Base-by-base conservation (phyloP, 2,329 filamentous ascomycete species). In the Stagonosporopsis rhizophila region DNA sequence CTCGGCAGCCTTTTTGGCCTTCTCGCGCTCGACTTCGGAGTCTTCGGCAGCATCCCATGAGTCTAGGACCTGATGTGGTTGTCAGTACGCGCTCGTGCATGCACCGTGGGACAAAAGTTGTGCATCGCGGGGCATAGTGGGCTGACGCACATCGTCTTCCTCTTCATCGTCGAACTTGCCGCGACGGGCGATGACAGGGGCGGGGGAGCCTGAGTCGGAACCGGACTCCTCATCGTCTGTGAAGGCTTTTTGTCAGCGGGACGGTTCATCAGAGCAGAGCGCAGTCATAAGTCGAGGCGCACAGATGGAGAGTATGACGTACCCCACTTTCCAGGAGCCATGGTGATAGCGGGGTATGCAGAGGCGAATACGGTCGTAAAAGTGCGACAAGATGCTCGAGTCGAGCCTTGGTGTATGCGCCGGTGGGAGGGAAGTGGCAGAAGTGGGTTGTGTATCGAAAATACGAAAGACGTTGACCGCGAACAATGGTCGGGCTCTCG, bases 11-110 rank as follows among this genome's bases (percentile, higher is more conserved):
- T 94, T 95, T 79, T 90, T 90, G 25, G 86, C 91, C 83, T 98
- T 99, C 79, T 97, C 93, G 70, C 92, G 90, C 82, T 99, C 95
- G 69, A 88, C 94, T 71, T 99, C 95, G 60, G 92, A 96, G 80
- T 99, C 95, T 73, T 98, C 95, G 67, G 91, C 93, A 56, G 91
- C 94, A 72, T 98, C 93, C 95, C 95, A 99, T 30, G 91, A 94
- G 58, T 99, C 95, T 72, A 97, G 86, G 54, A 98, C 91, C 89
- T 96, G 63, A 55, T 28, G 39, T 28, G 42, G 50, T 35, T 17
- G 66, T 74, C 58, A 75, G 67, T 57, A 59, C 35, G 22, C 28
- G 52, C 39, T 34, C 27, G 34, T 49, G 35, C 51, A 35, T 60
- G 56, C 27, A 50, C 60, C 53, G 62, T 48, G 62, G 64, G 62